phyloP scores from a whole-genome alignment of 78 protist genomes.

The Anaeramoeba flamelloides region DNA sequence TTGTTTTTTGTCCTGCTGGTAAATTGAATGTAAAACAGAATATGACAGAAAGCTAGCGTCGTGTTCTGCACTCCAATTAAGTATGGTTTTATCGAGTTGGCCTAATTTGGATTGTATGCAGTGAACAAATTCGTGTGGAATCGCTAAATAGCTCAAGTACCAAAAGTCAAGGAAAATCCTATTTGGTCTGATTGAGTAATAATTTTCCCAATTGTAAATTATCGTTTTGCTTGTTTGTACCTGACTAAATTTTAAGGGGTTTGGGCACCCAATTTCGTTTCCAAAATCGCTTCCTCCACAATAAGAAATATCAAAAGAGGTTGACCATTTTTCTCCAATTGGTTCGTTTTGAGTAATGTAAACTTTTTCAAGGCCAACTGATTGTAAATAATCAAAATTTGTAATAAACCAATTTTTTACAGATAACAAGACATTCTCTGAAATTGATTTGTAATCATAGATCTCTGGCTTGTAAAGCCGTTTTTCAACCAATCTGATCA shows the following conservation, averaged over 20 bases:
- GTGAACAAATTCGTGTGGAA: slow-evolving; percentile 1
- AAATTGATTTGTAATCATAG: too few relatives aligned
- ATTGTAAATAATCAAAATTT: too few relatives aligned
- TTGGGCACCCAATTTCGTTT: neutral
- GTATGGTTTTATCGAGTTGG: neutral
- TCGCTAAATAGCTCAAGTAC: neutral
- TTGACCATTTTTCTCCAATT: neutral
- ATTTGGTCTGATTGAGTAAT: neutral
- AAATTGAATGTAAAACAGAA: neutral
- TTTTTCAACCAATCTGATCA: too few relatives aligned
- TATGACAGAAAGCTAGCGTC: neutral
- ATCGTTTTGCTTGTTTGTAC: neutral
- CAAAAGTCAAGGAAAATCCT: neutral
- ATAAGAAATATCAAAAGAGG: neutral
- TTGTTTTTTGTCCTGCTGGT: neutral
- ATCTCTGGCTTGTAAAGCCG: too few relatives aligned
- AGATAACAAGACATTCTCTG: too few relatives aligned
- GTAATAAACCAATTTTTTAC: too few relatives aligned
- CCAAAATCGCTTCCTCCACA: neutral
- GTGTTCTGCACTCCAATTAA: neutral
- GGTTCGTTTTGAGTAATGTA: neutral
- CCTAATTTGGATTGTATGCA: neutral
- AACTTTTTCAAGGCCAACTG: neutral
- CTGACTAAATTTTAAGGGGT: neutral
- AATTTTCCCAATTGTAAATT: too few relatives aligned